phyloP scores from a whole-genome alignment of 1,139 yeast species.

The Protomyces gravidus region DNA sequence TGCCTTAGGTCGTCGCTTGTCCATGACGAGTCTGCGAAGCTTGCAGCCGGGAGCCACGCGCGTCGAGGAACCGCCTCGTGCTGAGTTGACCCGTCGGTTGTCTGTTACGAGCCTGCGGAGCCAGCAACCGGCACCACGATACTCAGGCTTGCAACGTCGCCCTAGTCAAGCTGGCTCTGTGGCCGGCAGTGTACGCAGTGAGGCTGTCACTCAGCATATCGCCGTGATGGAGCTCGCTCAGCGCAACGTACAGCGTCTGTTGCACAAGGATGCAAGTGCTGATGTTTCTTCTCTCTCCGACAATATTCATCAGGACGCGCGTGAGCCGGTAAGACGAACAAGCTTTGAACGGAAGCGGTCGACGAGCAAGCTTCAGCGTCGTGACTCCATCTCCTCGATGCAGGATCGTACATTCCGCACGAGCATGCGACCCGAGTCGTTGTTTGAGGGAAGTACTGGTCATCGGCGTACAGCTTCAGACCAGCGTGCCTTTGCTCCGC shows the following conservation, averaged over 20 bases:
- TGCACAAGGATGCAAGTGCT: conserved; percentile 17
- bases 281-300: conserved; percentile 2
- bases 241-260: conserved; percentile 12
- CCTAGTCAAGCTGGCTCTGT: conserved; percentile 12
- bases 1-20: neutral
- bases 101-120: neutral
- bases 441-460: neutral
- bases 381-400: conserved; percentile 21
- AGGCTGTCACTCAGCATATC: conserved; percentile 18
- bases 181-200: conserved; percentile 19
- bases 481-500: conserved; percentile 14
- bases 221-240: conserved; percentile 26
- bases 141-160: conserved; percentile 1
- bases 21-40: neutral
- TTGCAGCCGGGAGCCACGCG: neutral
- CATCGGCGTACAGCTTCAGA: conserved; percentile 23
- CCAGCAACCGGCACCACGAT: neutral
- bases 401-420: conserved; percentile 17
- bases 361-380: conserved; percentile 4
- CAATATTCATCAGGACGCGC: conserved; percentile 8
- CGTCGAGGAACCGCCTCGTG: neutral
- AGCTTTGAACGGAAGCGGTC: conserved; percentile 23
- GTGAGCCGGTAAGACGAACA: conserved; percentile 6
- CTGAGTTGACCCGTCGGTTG: neutral
- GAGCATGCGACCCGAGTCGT: conserved; percentile 9